Evolutionary conservation across 805 yeast genomes (phyloP).

Genomic region (Monosporozyma aerobia): DNA sequence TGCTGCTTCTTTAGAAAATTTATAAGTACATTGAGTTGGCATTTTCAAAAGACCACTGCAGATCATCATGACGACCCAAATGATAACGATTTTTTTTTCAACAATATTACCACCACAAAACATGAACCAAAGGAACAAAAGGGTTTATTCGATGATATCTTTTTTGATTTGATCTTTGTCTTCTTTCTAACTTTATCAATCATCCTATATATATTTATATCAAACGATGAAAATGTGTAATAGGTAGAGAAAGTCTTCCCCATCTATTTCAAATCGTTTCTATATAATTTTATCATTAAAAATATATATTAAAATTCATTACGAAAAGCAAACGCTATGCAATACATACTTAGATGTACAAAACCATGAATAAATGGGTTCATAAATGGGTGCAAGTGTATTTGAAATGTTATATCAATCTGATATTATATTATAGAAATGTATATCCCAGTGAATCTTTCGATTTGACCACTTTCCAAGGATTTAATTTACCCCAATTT

Average conservation of each 20-base stretch:
- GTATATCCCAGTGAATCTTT: conserved; percentile 32
- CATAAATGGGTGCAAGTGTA: conserved; percentile 26
- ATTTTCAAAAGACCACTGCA: background rate
- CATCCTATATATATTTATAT: background rate
- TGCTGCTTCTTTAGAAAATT: conserved; percentile 81
- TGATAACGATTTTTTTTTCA: background rate
- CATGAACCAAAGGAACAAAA: background rate
- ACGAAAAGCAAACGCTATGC: background rate
- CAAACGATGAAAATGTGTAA: background rate
- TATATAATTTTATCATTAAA: background rate
- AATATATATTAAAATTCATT: background rate
- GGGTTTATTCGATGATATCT: background rate
- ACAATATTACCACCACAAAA: background rate
- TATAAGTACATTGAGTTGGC: conserved; percentile 12
- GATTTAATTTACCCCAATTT: conserved; percentile 35
- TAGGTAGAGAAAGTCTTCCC: background rate
- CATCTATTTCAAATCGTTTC: background rate
- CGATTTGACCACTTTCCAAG: conserved; percentile 29
- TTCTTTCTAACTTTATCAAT: background rate
- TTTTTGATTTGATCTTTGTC: background rate
- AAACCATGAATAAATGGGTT: conserved; percentile 14
- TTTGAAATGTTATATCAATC: conserved; percentile 31
- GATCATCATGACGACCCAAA: background rate
- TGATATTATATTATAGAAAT: conserved; percentile 30
- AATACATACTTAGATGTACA: background rate